Conservation (phyloP, 2,329 filamentous ascomycete species). For the Penicillium sp. region DNA sequence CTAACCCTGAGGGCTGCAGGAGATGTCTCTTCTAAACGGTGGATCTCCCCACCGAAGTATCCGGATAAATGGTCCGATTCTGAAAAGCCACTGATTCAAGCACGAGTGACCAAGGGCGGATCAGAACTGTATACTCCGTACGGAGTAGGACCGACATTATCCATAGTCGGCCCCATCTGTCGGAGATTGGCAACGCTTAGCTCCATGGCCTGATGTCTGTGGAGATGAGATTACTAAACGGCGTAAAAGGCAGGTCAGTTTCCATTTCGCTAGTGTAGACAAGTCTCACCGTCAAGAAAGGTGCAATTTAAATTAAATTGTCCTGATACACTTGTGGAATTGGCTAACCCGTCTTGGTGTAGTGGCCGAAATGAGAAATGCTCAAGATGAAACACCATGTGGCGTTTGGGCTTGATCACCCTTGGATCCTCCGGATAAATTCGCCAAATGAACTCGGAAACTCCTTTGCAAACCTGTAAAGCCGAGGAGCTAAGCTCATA, state of each 20-base stretch:
- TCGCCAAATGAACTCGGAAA: conserved; percentile 8
- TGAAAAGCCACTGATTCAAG: conserved; percentile 4
- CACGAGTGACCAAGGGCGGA: conserved; percentile 4
- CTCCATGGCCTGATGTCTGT: not conserved
- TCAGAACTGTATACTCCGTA: not conserved
- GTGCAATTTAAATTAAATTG: conserved; percentile 13
- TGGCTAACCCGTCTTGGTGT: conserved; percentile 11
- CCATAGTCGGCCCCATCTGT: not conserved
- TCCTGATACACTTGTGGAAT: conserved; percentile 12
- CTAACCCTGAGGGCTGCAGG: conserved; percentile 1
- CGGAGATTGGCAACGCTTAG: conserved; percentile 1
- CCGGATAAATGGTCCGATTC: conserved; percentile 2
- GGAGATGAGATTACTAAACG: conserved; percentile 4
- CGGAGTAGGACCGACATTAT: conserved; percentile 3
- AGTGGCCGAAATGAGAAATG: conserved; percentile 16
- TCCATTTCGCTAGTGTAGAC: not conserved
- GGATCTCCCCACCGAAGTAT: conserved; percentile 1
- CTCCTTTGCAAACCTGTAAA: conserved; percentile 8
- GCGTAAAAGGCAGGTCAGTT: conserved; percentile 9
- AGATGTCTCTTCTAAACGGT: conserved; percentile 4
- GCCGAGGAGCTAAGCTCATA: too few relatives aligned
- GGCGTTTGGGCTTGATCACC: conserved; percentile 6
- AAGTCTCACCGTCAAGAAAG: conserved; percentile 3
- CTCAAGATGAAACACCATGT: conserved; percentile 22
- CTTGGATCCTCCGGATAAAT: conserved; percentile 3